A percentile compares a stretch with the other conserved stretches of the same genome.
Conservation (phyloP, 495 filamentous ascomycete species). For the Talaromyces liani region DNA sequence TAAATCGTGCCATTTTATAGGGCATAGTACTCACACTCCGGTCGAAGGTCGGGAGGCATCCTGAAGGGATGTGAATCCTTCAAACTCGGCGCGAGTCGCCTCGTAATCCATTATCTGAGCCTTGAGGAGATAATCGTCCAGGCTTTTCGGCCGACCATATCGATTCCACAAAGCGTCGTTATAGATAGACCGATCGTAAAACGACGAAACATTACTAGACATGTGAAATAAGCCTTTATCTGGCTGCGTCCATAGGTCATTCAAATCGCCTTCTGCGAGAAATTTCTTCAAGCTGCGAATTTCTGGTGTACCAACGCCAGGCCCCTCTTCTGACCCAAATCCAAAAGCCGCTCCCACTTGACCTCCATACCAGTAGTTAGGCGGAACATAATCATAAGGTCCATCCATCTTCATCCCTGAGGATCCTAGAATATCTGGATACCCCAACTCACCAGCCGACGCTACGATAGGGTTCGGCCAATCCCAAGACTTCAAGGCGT, state of each 20-base stretch:
- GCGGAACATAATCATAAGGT: conserved; percentile 61
- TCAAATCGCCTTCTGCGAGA: conserved; percentile 40
- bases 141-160: conserved; percentile 41
- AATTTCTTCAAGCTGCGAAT: conserved; percentile 47
- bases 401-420: conserved; percentile 62
- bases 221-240: conserved; percentile 52
- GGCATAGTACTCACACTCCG: conserved; percentile 23
- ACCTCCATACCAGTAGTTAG: conserved; percentile 54
- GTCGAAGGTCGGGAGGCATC: conserved; percentile 47
- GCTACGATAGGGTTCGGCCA: conserved; percentile 52
- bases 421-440: conserved; percentile 40
- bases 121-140: conserved; percentile 50
- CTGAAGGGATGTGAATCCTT: conserved; percentile 46
- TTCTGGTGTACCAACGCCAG: conserved; percentile 57
- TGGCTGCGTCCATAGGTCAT: conserved; percentile 48
- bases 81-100: conserved; percentile 52
- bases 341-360: conserved; percentile 51
- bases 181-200: conserved; percentile 49
- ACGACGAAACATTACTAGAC: conserved; percentile 44
- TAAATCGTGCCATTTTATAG: background rate
- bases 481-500: conserved; percentile 40
- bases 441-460: conserved; percentile 50
- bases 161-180: conserved; percentile 46
- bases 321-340: conserved; percentile 53
- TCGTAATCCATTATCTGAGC: conserved; percentile 58